These are phyloP conservation scores for Castanea sativa DNA, from an alignment of 306 rosid species.

Conservation along the genomic window DNA sequence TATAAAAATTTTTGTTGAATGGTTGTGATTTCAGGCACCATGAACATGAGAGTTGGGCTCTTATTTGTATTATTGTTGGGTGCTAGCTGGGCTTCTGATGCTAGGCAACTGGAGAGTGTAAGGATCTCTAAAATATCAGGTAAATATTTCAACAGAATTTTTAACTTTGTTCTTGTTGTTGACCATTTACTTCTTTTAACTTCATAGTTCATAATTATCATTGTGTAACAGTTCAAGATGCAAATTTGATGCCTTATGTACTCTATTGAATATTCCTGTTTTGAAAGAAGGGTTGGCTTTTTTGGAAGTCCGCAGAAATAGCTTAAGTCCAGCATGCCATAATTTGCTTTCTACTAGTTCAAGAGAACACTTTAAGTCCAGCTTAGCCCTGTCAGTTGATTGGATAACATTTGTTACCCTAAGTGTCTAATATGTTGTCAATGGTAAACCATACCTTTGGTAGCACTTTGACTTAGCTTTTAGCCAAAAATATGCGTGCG, in stretches of 20 bases:
- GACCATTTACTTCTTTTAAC: not conserved
- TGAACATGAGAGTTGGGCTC: conserved; percentile 37
- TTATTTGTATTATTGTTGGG: conserved; percentile 33
- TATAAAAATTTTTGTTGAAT: not conserved
- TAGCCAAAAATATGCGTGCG: not conserved
- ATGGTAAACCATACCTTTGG: not conserved
- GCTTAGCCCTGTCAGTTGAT: not conserved
- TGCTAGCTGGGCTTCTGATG: conserved; percentile 37
- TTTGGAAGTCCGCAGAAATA: not conserved
- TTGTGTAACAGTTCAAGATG: not conserved
- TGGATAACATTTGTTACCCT: not conserved
- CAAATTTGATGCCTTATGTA: not conserved
- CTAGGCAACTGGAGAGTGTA: conserved; percentile 7
- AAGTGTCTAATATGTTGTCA: not conserved
- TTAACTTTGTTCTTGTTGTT: not conserved
- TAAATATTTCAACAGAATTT: conserved; percentile 14
- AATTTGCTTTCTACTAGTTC: not conserved
- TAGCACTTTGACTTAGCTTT: not conserved
- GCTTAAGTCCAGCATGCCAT: not conserved
- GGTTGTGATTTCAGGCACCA: conserved; percentile 28
- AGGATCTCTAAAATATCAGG: not conserved
- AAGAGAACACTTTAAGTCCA: not conserved
- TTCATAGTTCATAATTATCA: not conserved
- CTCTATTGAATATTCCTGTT: not conserved
- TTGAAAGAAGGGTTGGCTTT: not conserved